Percentiles rank a stretch among this genome's conserved stretches.
Conservation (phyloP, 2,329 filamentous ascomycete genomes). For the Lasiodiplodia sp. region DNA sequence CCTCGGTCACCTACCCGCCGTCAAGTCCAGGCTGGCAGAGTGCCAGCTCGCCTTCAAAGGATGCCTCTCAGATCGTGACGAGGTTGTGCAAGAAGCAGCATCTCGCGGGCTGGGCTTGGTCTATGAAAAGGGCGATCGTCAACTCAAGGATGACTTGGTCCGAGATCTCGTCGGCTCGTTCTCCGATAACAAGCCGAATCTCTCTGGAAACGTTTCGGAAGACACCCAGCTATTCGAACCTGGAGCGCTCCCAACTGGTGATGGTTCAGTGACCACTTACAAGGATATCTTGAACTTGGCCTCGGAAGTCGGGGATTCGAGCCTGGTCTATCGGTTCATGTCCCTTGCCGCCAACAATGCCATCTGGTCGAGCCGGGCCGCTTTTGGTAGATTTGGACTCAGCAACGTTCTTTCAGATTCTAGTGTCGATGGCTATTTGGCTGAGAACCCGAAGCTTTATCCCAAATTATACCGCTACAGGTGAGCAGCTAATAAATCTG, state of each 20-base stretch:
- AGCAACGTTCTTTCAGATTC: conserved; percentile 92
- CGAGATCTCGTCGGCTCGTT: conserved; percentile 89
- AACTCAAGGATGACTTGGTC: conserved; percentile 81
- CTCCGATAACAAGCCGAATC: conserved; percentile 74
- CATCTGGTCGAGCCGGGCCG: conserved; percentile 96
- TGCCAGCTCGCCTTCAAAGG: conserved; percentile 89
- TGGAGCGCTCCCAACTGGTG: conserved; percentile 86
- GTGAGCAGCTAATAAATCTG: conserved; percentile 29
- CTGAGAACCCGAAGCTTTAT: conserved; percentile 90
- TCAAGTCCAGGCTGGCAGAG: conserved; percentile 77
- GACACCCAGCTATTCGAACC: conserved; percentile 95
- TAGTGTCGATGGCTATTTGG: conserved; percentile 68
- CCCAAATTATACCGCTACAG: conserved; percentile 93
- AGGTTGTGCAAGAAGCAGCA: conserved; percentile 94
- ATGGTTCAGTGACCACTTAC: conserved; percentile 92
- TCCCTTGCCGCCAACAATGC: conserved; percentile 93
- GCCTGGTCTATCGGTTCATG: conserved; percentile 98
- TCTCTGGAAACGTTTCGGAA: conserved; percentile 78
- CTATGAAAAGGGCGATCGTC: conserved; percentile 87
- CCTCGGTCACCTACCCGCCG: conserved; percentile 77
- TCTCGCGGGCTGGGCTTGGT: conserved; percentile 90
- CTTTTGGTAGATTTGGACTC: conserved; percentile 91
- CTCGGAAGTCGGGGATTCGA: conserved; percentile 95
- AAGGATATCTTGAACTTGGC: conserved; percentile 96
- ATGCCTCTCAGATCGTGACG: conserved; percentile 85